Percentiles rank a stretch among this genome's conserved stretches.
These are phyloP conservation scores for Artomyces pyxidatus DNA, from an alignment of 768 basidiomycete species.

Conservation along the genomic window DNA sequence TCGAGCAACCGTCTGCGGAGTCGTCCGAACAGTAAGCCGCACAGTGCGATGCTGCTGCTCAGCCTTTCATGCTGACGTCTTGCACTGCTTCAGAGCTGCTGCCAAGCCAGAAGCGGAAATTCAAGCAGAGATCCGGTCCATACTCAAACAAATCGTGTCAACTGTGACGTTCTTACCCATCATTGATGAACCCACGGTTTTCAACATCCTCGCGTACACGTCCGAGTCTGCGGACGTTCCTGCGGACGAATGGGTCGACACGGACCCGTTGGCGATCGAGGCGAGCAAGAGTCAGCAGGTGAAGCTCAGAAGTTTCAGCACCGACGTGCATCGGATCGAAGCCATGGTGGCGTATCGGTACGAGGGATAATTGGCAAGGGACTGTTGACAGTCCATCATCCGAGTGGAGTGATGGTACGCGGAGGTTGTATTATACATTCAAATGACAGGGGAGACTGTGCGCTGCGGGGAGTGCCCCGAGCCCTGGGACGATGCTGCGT, in stretches of 20 bases:
- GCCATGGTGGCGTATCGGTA: constrained; percentile 98
- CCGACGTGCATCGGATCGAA: constrained; percentile 95
- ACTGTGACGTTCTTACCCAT: constrained; percentile 95
- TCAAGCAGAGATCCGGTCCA: constrained; percentile 94
- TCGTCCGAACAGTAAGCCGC: constrained; percentile 39
- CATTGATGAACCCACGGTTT: constrained; percentile 90
- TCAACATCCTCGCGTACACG: constrained; percentile 97
- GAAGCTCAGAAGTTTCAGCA: constrained; percentile 93
- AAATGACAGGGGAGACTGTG: too few species aligned
- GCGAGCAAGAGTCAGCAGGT: constrained; percentile 90
- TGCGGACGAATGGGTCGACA: constrained; percentile 92
- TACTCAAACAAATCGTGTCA: constrained; percentile 96
- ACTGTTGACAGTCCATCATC: too few species aligned
- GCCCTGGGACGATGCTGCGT: too few species aligned
- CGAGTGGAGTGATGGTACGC: too few species aligned
- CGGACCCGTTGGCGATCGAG: constrained; percentile 87
- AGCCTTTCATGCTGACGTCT: background rate
- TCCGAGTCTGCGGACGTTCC: constrained; percentile 88
- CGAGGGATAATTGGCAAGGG: constrained; percentile 58
- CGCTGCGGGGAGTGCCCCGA: too few species aligned
- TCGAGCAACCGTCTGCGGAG: constrained; percentile 50
- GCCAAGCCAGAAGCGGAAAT: constrained; percentile 82
- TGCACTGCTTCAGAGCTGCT: constrained; percentile 33
- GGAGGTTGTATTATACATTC: too few species aligned
- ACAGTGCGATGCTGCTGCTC: constrained; percentile 6